Base-by-base conservation (phyloP, 179 eudicot species). In the Spergularia azorica region DNA sequence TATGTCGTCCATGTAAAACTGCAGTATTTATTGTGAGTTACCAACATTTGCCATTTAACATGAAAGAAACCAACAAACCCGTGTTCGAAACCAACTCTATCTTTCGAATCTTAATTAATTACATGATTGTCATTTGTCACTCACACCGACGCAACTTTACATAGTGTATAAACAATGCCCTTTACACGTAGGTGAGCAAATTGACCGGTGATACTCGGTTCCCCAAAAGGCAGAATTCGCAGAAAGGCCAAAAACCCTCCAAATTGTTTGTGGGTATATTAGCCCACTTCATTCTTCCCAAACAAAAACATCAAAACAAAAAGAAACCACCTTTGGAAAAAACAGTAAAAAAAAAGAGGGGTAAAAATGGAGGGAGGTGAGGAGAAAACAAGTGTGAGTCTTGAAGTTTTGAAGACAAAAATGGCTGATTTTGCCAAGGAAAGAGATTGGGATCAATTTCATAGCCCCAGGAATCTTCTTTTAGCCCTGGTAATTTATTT, bases 361-460 rank as follows among this genome's bases (percentile, higher is more conserved):
- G 7, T 46, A 5, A 55, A 79, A 61, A 87, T 84, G 88, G 83
- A 83, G 18, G 78, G 46, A 14, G 78, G 14, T 69, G 67, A 76
- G 63, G 57, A 73, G 64, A 72, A 82, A 67, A 20, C 79, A 61
- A 76, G 76, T 56, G 89, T 89, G 3, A 88, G 73, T 55, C 87
- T 90, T 57, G 87, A 81, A 43, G 87, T 82, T 20, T 81, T 90
- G 84, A 88, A 84, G 90, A 72, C 64, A 20, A 91, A 87, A 81
- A 85, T 89, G 91, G 93, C 89, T 32, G 88, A 88, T 32, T 91
- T 91, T 76, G 89, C 96, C 1, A 88, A 83, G 46, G 93, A 91
- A 78, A 89, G 96, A 73, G 91, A 91, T 32, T 91, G 96, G 93
- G 91, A 91, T 77, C 91, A 84, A 78, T 91, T 84, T 79, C 96